A percentile compares a stretch with the other conserved stretches of the same genome.
These are phyloP conservation scores for Boletus sp. DNA, from an alignment of 1,284 basidiomycete species.

Conservation along the genomic window DNA sequence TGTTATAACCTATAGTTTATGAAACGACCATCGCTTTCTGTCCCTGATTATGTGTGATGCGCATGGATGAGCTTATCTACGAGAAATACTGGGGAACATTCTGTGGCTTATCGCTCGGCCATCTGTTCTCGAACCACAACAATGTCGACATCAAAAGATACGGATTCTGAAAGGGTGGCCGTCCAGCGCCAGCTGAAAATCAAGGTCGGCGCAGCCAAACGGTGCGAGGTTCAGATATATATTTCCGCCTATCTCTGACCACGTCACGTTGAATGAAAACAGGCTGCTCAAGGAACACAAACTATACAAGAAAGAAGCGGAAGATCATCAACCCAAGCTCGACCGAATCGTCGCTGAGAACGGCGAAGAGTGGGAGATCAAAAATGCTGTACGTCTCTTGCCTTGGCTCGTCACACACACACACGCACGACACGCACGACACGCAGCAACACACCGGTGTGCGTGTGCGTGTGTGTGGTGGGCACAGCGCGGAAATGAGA, in stretches of 20 bases:
- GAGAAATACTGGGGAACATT: neutral
- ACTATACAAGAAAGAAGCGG: constrained; percentile 67
- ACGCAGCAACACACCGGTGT: too few relatives aligned
- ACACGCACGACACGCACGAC: too few relatives aligned
- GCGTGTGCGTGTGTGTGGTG: constrained; percentile 14
- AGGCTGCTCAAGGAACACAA: constrained; percentile 70
- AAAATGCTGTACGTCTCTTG: constrained; percentile 64
- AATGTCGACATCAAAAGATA: constrained; percentile 21
- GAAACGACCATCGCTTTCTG: constrained; percentile 26
- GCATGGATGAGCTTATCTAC: constrained; percentile 14
- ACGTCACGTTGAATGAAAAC: constrained; percentile 38
- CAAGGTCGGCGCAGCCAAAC: constrained; percentile 68
- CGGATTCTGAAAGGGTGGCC: constrained; percentile 29
- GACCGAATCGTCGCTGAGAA: constrained; percentile 61
- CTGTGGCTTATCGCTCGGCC: neutral
- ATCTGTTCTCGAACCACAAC: constrained; percentile 13
- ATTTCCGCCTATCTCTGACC: constrained; percentile 24
- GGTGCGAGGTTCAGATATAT: constrained; percentile 44
- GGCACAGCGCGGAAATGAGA: constrained; percentile 31
- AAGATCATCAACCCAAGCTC: constrained; percentile 54
- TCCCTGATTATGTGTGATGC: neutral
- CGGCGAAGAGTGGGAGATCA: constrained; percentile 75
- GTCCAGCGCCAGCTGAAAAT: constrained; percentile 73
- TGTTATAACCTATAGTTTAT: constrained; percentile 29
- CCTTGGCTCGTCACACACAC: constrained; percentile 2